Evolutionary conservation across 2,329 filamentous ascomycete genomes (phyloP), one percentile per base, ranked within the genome.

Genomic region (Fusarium sterilihyphosum): DNA sequence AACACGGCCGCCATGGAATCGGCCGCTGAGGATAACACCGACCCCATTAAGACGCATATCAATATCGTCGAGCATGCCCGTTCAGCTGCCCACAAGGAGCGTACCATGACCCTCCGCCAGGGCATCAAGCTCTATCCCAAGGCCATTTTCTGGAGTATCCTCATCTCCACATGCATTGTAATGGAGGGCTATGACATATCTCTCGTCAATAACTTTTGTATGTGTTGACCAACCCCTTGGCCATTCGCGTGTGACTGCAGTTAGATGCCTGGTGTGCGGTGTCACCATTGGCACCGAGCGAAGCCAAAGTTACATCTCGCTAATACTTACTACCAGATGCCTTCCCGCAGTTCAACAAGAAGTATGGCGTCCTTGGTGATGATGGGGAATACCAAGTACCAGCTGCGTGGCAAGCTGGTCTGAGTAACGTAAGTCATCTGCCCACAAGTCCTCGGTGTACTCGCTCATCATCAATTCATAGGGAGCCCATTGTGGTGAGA

Each of bases 341-440:
- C 44, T 88, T 89, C 63, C 84, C 86, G 9, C 86, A 88, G 75
- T 91, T 91, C 81, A 89, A 88, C 75, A 80, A 81, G 73, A 90
- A 90, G 79, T 91, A 90, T 75, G 89, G 89, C 65, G 83, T 85
- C 52, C 83, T 82, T 63, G 80, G 85, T 26, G 71, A 81, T 13
- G 81, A 86, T 52, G 87, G 85, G 64, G 81, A 78, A 8, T 90
- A 87, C 74, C 84, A 90, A 75, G 85, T 92, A n/a, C 84, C 90
- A 6, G 88, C 90, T 3, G 80, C 84, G 6, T 92, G 90, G 90
- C 90, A 92, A 78, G 86, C 90, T 11, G 90, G 89, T 20, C 82
- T 92, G 24, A 90, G 86, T 76, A 90, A 90, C 77, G 81, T 83
- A 77, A 61, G 86, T 63, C 37, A 65, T 46, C 22, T n/a, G 31